Evolutionary conservation across 805 yeast genomes (phyloP).

Genomic region (Candida germanica): DNA sequence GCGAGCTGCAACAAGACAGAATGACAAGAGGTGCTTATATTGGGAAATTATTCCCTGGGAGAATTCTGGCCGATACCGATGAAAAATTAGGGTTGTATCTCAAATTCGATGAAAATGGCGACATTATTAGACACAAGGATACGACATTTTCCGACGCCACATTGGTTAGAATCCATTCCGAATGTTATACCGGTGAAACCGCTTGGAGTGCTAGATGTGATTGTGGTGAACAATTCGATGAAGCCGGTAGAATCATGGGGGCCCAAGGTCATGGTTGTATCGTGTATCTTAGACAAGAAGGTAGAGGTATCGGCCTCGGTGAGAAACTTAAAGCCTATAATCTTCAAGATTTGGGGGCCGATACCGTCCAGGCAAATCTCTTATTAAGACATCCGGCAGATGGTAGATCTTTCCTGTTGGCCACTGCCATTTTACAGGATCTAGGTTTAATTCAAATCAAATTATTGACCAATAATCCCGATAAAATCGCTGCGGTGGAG

Average conservation of each 20-base stretch:
- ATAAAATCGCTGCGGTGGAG: constrained; percentile 91
- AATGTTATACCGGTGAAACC: constrained; percentile 98
- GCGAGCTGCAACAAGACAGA: constrained; percentile 85
- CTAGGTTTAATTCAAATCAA: constrained; percentile 70
- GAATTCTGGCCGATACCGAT: constrained; percentile 66
- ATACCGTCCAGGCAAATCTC: constrained; percentile 94
- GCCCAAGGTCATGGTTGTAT: constrained; percentile 86
- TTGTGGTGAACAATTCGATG: constrained; percentile 98
- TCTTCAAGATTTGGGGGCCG: constrained; percentile 96
- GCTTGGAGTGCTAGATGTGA: constrained; percentile 99
- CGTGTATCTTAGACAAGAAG: constrained; percentile 95
- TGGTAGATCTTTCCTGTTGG: constrained; percentile 89
- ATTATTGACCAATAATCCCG: constrained; percentile 92
- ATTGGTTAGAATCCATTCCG: constrained; percentile 89
- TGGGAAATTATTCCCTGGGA: constrained; percentile 87
- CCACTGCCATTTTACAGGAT: constrained; percentile 88
- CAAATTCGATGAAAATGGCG: constrained; percentile 32
- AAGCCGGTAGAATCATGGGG: constrained; percentile 94
- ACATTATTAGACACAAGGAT: constrained; percentile 23
- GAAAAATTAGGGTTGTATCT: constrained; percentile 20
- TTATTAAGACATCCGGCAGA: constrained; percentile 96
- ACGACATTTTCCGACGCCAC: constrained; percentile 43
- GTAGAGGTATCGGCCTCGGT: constrained; percentile 97
- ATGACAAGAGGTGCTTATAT: constrained; percentile 99
- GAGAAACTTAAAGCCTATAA: constrained; percentile 96